phyloP scores from a whole-genome alignment of 129 eudicot species.

The Flaveria bidentis region DNA sequence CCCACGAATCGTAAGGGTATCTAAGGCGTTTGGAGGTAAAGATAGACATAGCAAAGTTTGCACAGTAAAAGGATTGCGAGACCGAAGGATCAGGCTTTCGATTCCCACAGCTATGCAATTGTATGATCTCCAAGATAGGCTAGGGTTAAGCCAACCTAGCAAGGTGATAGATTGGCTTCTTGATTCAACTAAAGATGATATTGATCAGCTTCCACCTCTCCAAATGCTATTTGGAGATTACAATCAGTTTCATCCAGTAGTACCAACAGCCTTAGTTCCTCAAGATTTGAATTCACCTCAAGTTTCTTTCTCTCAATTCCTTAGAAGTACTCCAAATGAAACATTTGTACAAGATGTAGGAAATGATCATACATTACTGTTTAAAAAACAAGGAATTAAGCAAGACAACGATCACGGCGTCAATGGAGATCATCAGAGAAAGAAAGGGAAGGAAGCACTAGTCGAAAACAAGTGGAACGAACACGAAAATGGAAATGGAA shows the following conservation, averaged over 20 bases:
- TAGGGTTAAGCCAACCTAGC: slow-evolving; percentile 85
- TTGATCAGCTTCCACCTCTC: slow-evolving; percentile 86
- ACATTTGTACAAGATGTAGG: slow-evolving; percentile 45
- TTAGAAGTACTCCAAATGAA: slow-evolving; percentile 33
- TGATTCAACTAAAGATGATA: slow-evolving; percentile 71
- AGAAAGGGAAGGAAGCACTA: slow-evolving; percentile 44
- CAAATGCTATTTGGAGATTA: slow-evolving; percentile 59
- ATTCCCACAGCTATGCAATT: slow-evolving; percentile 85
- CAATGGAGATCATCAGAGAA: slow-evolving; percentile 37
- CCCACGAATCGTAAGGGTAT: slow-evolving; percentile 87
- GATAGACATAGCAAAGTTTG: slow-evolving; percentile 93
- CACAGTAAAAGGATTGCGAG: slow-evolving; percentile 81
- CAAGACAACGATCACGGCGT: slow-evolving; percentile 23
- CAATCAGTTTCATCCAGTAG: slow-evolving; percentile 40
- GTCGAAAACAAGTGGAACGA: slow-evolving; percentile 38
- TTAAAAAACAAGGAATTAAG: slow-evolving; percentile 38
- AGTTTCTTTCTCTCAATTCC: slow-evolving; percentile 47
- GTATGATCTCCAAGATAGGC: slow-evolving; percentile 85
- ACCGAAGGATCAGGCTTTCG: slow-evolving; percentile 84
- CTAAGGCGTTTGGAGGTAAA: slow-evolving; percentile 87
- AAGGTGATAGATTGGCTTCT: slow-evolving; percentile 95
- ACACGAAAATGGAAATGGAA: slow-evolving; percentile 40
- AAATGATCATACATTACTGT: slow-evolving; percentile 21
- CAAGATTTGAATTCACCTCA: slow-evolving; percentile 45
- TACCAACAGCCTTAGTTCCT: slow-evolving; percentile 28